phyloP scores from a whole-genome alignment of 305 asterid genomes.

The Plantago lanceolata region DNA sequence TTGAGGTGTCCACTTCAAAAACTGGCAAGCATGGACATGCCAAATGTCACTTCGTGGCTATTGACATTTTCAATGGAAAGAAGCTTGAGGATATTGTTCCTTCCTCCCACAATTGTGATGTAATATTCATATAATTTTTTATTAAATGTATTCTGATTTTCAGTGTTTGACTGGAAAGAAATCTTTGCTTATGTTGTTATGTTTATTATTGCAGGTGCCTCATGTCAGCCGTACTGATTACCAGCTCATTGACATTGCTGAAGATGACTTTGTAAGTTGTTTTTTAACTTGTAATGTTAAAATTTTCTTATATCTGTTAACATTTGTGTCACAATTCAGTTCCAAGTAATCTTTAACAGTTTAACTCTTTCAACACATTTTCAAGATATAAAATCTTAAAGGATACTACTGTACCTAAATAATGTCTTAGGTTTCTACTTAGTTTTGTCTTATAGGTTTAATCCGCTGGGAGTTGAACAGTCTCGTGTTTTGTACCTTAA shows the following conservation, averaged over 20 bases:
- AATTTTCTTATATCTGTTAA: neutral
- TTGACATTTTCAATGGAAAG: constrained; percentile 51
- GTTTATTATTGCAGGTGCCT: constrained; percentile 1
- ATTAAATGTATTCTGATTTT: neutral
- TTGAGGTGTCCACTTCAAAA: constrained; percentile 58
- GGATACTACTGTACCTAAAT: too few relatives aligned
- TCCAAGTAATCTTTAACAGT: neutral
- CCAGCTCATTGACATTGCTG: constrained; percentile 34
- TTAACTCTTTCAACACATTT: neutral
- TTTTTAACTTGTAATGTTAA: neutral
- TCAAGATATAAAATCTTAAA: neutral
- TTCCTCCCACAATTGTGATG: constrained; percentile 58
- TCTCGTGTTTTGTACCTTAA: too few relatives aligned
- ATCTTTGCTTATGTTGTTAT: neutral
- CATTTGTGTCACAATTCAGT: neutral
- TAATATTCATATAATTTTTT: constrained; percentile 20
- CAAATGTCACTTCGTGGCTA: constrained; percentile 57
- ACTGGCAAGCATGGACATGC: constrained; percentile 69
- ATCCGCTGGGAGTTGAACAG: too few relatives aligned
- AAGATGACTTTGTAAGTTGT: constrained; percentile 44
- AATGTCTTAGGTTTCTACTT: neutral
- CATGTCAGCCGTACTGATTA: constrained; percentile 20
- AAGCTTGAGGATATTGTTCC: constrained; percentile 62
- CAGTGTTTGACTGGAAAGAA: neutral
- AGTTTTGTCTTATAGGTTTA: neutral